Base-by-base conservation (phyloP, 2,329 filamentous ascomycete species). In the Ceratocystis colombiana region DNA sequence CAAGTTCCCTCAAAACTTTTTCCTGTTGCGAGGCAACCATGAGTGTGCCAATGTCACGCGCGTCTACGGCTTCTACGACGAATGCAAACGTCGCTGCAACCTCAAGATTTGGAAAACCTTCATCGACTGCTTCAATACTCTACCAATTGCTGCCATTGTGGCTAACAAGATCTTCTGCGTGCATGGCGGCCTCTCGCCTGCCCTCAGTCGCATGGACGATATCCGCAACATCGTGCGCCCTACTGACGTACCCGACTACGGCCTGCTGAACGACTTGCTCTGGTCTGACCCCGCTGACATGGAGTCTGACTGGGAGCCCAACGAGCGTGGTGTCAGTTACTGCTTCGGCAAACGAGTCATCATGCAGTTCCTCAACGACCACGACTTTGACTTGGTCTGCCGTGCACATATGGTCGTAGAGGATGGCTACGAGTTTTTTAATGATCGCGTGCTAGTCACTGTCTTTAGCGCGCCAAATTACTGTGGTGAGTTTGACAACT, bases 51-150 rank as follows among this genome's bases (percentile, higher is more conserved):
- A 96, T 71, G 91, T 97, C 64, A 97, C 91, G 15, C 84, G 93
- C 68, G 90, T 97, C 45, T 96, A 96, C 75, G 93, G 93, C 1
- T 97, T 97, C 76, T 97, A 97, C 78, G 93, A 97, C 73, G 93
- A 97, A 75, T 97, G 93, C 82, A 97, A 97, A 79, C 84, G 93
- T 70, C 84, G 93, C 69, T 96, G 89, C 79, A 96, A 96, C 74
- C 90, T 96, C 75, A 96, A 96, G 79, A 86, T 96, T 66, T 97
- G 93, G 93, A 97, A 97, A 80, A 95, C 90, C 0, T 97, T 97
- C 73, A 87, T 96, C 64, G 93, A 97, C 74, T 94, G 89, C 30
- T 97, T 97, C 81, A 97, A 97, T 75, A 92, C 88, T 53, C 82
- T 97, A 57, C 93, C 93, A 0, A 96, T 97, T 72, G 93, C 93